These are phyloP conservation scores for Corylus avellana DNA, from an alignment of 306 rosid genomes.

Conservation along the genomic window DNA sequence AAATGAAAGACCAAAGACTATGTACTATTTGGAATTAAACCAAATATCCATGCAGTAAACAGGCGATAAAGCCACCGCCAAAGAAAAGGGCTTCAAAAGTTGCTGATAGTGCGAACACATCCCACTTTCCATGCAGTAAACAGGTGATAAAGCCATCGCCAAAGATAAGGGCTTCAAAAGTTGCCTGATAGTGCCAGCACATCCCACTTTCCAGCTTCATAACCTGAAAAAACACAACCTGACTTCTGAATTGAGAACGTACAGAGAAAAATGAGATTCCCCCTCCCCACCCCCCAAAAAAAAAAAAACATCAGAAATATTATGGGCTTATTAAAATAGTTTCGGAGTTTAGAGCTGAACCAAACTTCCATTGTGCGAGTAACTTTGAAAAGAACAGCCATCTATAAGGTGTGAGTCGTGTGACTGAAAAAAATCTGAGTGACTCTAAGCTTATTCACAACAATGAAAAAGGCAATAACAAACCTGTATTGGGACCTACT, in stretches of 20 bases:
- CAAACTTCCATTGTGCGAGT: background rate
- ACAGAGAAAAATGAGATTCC: background rate
- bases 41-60: background rate
- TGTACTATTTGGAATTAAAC: background rate
- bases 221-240: background rate
- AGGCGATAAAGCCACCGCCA: no score
- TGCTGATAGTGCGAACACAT: background rate
- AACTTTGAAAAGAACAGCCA: background rate
- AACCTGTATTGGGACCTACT: background rate
- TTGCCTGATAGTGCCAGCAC: background rate
- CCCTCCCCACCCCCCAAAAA: background rate
- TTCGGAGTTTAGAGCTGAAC: background rate
- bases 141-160: background rate
- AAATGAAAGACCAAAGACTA: background rate
- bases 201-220: background rate
- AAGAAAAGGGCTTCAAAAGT: background rate
- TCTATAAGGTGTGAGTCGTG: background rate
- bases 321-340: no score
- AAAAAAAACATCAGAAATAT: background rate
- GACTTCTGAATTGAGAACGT: background rate
- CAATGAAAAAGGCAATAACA: background rate
- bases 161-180: background rate
- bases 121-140: background rate
- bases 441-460: constrained; percentile 8
- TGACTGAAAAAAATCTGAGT: background rate